phyloP scores from a whole-genome alignment of 129 eudicot species.

The Apium graveolens region DNA sequence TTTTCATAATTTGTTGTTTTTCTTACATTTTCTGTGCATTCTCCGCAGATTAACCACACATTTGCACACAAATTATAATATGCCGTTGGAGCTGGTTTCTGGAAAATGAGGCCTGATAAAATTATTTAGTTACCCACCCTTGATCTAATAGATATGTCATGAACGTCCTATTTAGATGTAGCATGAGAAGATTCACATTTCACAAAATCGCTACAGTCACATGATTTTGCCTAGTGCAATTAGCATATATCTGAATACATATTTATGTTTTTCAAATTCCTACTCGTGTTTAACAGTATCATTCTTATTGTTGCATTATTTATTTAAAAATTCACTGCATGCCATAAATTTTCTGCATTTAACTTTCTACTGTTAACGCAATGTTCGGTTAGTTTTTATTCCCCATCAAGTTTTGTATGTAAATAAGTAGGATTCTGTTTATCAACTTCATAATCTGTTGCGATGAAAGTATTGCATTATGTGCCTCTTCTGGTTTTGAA shows the following conservation, averaged over 20 bases:
- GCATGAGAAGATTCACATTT: background rate
- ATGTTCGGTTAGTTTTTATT: too few relatives aligned
- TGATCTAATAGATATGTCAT: background rate
- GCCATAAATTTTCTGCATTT: background rate
- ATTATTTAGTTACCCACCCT: background rate
- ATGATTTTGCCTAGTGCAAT: too few relatives aligned
- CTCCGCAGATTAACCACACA: background rate
- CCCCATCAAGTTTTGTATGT: background rate
- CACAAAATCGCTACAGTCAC: background rate
- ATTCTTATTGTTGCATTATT: background rate
- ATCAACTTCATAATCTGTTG: background rate
- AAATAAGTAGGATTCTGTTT: background rate
- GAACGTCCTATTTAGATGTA: background rate
- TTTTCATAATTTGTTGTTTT: background rate
- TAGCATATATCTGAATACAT: too few relatives aligned
- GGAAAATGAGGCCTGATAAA: background rate
- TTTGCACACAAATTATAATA: background rate
- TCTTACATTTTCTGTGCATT: background rate
- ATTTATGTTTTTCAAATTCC: background rate
- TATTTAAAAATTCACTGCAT: background rate
- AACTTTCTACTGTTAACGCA: background rate
- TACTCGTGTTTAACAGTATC: background rate
- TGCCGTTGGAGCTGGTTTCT: background rate
- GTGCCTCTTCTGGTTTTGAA: background rate
- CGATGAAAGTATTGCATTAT: too few relatives aligned